phyloP scores from a whole-genome alignment of 768 basidiomycete genomes.

The Lenzites betulinus region DNA sequence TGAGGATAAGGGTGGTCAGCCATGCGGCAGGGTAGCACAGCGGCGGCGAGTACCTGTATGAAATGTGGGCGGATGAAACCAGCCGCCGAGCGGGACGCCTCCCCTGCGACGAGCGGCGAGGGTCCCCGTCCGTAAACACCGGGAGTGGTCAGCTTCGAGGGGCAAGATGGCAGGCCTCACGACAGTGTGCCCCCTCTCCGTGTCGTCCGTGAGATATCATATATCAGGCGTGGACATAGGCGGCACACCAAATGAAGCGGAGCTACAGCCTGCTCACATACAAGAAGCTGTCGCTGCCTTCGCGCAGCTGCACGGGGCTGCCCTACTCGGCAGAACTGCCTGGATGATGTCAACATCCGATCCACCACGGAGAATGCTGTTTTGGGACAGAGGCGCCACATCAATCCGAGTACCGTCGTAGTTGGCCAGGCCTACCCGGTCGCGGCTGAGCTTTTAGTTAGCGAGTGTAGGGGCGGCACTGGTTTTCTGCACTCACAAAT shows the following conservation, averaged over 20 bases:
- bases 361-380: slow-evolving; percentile 18
- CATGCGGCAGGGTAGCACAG: not conserved
- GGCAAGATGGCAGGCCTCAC: slow-evolving; percentile 1
- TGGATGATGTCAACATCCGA: slow-evolving; percentile 24
- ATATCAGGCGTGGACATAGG: not conserved
- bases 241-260: slow-evolving; percentile 13
- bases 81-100: slow-evolving; percentile 2
- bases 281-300: slow-evolving; percentile 4
- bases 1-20: not conserved
- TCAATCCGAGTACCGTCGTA: not conserved
- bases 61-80: not conserved
- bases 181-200: not conserved
- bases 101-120: not conserved
- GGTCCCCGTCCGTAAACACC: not conserved
- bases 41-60: not conserved
- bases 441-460: too few species aligned
- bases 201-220: not conserved
- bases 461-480: too few species aligned
- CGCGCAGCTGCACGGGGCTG: not conserved
- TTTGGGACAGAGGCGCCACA: slow-evolving; percentile 11
- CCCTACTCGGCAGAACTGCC: slow-evolving; percentile 12
- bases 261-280: slow-evolving; percentile 1
- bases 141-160: not conserved
- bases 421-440: too few species aligned
- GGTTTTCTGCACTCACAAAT: too few species aligned